Evolutionary conservation across 108 stramenopile species (phyloP), one percentile per base, ranked within the genome.

Genomic region (Bacterosira constricta): DNA sequence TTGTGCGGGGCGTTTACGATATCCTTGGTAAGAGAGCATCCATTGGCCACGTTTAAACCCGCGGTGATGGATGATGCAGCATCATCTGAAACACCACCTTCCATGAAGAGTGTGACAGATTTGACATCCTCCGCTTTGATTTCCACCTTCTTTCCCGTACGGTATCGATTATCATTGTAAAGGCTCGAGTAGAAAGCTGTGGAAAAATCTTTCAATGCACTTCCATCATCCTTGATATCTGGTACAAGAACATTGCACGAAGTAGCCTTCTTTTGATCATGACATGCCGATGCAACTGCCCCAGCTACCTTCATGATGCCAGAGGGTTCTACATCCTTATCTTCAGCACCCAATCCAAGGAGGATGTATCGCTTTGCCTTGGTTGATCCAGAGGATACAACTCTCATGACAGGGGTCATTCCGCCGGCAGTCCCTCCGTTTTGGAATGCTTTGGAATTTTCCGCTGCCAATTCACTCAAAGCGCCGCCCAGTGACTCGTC

Each of bases 1-100:
- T 98, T 99, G 71, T 97, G 96, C n/a, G 98, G 98, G 26, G 96
- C 88, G 60, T 97, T 97, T 46, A 99, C 98, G 53, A 99, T 90
- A 74, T 99, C 98, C 63, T 89, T 88, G 51, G 94, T 88, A 47
- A 96, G 69, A 13, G 54, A 71, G 18, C 83, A 57, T 29, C 92
- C 92, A 9, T 44, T 67, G 4, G 92, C 89, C n/a, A 96, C 49
- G 45, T 77, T 71, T 30, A 65, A 61, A 17, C 91, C 91, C 36
- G 82, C 46, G 30, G 79, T 63, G 4, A 91, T 59, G 15, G 86
- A 25, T 21, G 62, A 82, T 5, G 53, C 78, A 18, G 62, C 73
- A 34, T 61, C 46, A 38, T 53, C 67, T 0, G 27, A 26, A 6
- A 26, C 51, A 6, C 49, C 59, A 0, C 67, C 46, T 32, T 86